phyloP scores from a whole-genome alignment of 768 basidiomycete genomes.

The Tulasnella sp. region DNA sequence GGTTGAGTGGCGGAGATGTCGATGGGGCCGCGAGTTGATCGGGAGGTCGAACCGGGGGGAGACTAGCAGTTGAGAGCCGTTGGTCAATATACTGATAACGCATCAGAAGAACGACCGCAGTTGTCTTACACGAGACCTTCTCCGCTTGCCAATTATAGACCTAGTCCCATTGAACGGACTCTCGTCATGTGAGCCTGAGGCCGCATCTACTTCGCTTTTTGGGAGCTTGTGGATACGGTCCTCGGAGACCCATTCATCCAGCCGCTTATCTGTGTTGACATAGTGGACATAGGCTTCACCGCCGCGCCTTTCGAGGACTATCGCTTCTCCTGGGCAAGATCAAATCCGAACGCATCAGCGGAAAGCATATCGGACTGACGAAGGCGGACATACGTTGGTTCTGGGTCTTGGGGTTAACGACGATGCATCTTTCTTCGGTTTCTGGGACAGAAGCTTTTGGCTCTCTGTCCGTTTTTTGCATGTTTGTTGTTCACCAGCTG shows the following conservation, averaged over 20 bases:
- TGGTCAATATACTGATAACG: background rate
- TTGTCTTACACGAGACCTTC: slow-evolving; percentile 23
- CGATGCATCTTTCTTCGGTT: too few species aligned
- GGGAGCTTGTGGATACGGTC: slow-evolving; percentile 45
- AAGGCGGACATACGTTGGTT: too few species aligned
- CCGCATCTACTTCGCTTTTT: slow-evolving; percentile 23
- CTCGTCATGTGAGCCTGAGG: background rate
- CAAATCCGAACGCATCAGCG: background rate
- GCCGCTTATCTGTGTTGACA: too few species aligned
- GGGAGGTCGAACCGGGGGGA: background rate
- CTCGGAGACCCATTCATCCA: slow-evolving; percentile 70
- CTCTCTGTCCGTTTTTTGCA: background rate
- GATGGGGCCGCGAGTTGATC: background rate
- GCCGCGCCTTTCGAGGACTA: background rate
- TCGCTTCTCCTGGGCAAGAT: background rate
- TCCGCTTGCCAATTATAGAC: background rate
- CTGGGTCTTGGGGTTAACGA: too few species aligned
- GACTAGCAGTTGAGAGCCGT: background rate
- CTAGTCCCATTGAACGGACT: background rate
- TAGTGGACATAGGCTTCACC: too few species aligned
- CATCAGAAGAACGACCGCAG: background rate
- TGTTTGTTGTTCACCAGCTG: background rate
- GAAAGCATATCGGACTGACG: too few species aligned
- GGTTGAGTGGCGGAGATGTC: background rate
- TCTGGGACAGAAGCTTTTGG: background rate